phyloP scores from a whole-genome alignment of 164 flowering plant genomes.

The Chimonanthus praecox region DNA sequence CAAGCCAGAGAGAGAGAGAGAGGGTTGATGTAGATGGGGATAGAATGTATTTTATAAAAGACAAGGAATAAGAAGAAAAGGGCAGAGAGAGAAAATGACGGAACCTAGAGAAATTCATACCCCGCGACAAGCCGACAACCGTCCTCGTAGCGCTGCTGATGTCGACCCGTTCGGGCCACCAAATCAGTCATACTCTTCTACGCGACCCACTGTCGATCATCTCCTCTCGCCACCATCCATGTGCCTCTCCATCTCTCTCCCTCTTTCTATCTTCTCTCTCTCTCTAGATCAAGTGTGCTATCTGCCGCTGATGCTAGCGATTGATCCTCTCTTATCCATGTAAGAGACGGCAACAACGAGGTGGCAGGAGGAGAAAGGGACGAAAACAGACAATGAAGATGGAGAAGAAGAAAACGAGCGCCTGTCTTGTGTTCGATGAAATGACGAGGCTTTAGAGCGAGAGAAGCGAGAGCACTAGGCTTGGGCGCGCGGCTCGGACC shows the following conservation, averaged over 20 bases:
- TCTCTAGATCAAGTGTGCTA: too few species aligned
- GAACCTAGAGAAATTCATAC: constrained; percentile 23
- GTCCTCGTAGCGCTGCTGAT: constrained; percentile 69
- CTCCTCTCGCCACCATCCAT: not conserved
- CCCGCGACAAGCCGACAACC: constrained; percentile 89
- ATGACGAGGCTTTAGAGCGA: not conserved
- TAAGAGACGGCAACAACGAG: not conserved
- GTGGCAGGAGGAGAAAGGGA: not conserved
- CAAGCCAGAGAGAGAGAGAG: too few species aligned
- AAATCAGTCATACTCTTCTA: constrained; percentile 57
- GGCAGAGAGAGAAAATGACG: not conserved
- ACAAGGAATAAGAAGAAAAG: not conserved
- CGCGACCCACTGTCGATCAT: not conserved
- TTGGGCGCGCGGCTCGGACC: not conserved
- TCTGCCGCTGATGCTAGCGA: not conserved
- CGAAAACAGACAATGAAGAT: not conserved
- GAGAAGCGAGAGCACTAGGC: not conserved
- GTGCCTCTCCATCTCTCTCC: not conserved
- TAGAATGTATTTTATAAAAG: not conserved
- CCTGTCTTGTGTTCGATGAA: not conserved
- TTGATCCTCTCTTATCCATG: not conserved
- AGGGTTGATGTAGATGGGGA: not conserved
- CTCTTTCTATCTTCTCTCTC: not conserved
- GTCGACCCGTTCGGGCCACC: constrained; percentile 88
- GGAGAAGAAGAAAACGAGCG: not conserved